phyloP scores from a whole-genome alignment of 352 stramenopile species.

The Thalassiosira mediterranea region DNA sequence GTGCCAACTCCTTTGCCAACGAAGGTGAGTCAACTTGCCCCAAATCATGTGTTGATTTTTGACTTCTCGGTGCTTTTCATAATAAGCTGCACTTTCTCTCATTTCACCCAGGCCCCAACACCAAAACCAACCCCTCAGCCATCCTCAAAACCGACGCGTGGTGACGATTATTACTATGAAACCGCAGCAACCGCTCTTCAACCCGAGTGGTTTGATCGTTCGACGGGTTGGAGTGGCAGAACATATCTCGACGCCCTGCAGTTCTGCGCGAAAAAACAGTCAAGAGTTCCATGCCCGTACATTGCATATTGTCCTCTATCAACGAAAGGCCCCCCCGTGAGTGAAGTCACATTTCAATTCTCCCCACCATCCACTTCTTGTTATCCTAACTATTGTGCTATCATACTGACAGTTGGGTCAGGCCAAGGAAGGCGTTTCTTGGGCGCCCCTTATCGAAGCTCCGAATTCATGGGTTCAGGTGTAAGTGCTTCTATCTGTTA shows the following conservation, averaged over 20 bases:
- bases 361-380: too few relatives aligned
- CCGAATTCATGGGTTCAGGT: background rate
- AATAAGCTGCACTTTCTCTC: too few relatives aligned
- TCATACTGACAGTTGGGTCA: too few relatives aligned
- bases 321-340: too few relatives aligned
- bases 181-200: slow-evolving; percentile 4
- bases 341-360: too few relatives aligned
- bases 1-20: background rate
- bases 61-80: too few relatives aligned
- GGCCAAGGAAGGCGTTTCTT: too few relatives aligned
- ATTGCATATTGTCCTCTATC: too few relatives aligned
- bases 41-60: too few relatives aligned
- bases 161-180: background rate
- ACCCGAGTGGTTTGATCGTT: slow-evolving; percentile 27
- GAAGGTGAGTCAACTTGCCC: too few relatives aligned
- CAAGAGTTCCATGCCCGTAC: background rate
- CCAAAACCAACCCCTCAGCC: background rate
- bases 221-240: slow-evolving; percentile 21
- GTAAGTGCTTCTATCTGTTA: background rate
- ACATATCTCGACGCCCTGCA: slow-evolving; percentile 26
- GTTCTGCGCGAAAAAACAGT: slow-evolving; percentile 15
- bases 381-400: too few relatives aligned
- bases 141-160: background rate
- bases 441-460: background rate
- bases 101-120: too few relatives aligned